Evolutionary conservation across 2,329 filamentous ascomycete species (phyloP).

Genomic region (Aspergillus sclerotialis): DNA sequence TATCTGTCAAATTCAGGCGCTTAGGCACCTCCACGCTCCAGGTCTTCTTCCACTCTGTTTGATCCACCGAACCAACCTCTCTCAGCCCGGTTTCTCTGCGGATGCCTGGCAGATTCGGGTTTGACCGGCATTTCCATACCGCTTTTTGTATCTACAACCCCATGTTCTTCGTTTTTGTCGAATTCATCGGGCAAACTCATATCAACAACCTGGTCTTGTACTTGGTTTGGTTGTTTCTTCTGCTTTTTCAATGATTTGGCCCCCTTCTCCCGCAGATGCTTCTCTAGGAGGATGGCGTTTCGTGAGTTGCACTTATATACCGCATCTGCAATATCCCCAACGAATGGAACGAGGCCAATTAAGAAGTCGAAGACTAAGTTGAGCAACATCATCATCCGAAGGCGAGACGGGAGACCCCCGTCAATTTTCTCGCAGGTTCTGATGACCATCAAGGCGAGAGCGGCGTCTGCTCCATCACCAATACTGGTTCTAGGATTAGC

Average conservation of each 20-base stretch:
- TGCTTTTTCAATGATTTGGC: slow-evolving; percentile 23
- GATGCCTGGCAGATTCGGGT: slow-evolving; percentile 17
- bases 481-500: slow-evolving; percentile 41
- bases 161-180: slow-evolving; percentile 28
- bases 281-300: slow-evolving; percentile 41
- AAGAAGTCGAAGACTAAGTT: slow-evolving; percentile 57
- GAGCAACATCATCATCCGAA: slow-evolving; percentile 67
- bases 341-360: slow-evolving; percentile 45
- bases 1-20: not conserved
- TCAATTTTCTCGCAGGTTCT: slow-evolving; percentile 66
- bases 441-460: slow-evolving; percentile 70
- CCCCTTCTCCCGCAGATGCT: slow-evolving; percentile 36
- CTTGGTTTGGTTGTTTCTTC: slow-evolving; percentile 14
- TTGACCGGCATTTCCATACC: slow-evolving; percentile 10
- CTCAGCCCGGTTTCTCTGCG: slow-evolving; percentile 17
- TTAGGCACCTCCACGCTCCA: slow-evolving; percentile 18
- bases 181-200: slow-evolving; percentile 33
- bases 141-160: slow-evolving; percentile 16
- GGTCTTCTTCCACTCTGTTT: slow-evolving; percentile 15
- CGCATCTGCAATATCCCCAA: slow-evolving; percentile 43
- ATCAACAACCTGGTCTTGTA: no score
- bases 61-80: slow-evolving; percentile 24
- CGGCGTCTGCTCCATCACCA: slow-evolving; percentile 67
- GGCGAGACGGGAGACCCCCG: slow-evolving; percentile 55
- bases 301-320: slow-evolving; percentile 43